These are phyloP conservation scores for Hyaloscypha variabilis DNA, from an alignment of 495 filamentous ascomycete genomes.

Conservation along the genomic window DNA sequence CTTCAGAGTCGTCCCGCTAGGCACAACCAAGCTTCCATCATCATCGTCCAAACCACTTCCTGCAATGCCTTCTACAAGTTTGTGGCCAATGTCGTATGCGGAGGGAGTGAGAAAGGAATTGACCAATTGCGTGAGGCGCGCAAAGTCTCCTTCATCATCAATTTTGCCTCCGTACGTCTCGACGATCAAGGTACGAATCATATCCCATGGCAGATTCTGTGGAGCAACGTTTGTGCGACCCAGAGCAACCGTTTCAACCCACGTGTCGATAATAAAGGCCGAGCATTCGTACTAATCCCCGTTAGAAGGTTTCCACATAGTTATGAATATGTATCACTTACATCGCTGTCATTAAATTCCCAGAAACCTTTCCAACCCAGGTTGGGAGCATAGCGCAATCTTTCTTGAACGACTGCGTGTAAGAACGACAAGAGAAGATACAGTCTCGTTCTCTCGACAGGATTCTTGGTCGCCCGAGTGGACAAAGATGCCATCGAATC, in stretches of 20 bases:
- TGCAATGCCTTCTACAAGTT: slow-evolving; percentile 70
- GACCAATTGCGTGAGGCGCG: slow-evolving; percentile 70
- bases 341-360: slow-evolving; percentile 99
- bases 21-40: slow-evolving; percentile 71
- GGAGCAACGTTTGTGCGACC: slow-evolving; percentile 91
- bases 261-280: slow-evolving; percentile 92
- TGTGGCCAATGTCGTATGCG: slow-evolving; percentile 90
- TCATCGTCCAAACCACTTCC: slow-evolving; percentile 36
- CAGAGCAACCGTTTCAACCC: slow-evolving; percentile 80
- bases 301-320: slow-evolving; percentile 36
- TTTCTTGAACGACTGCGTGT: slow-evolving; percentile 94
- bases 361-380: slow-evolving; percentile 99
- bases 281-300: slow-evolving; percentile 87
- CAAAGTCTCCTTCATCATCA: slow-evolving; percentile 87
- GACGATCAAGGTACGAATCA: slow-evolving; percentile 88
- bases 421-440: slow-evolving; percentile 93
- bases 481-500: slow-evolving; percentile 87
- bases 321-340: slow-evolving; percentile 55
- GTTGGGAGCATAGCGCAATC: slow-evolving; percentile 91
- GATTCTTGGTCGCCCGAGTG: slow-evolving; percentile 74
- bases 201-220: slow-evolving; percentile 93
- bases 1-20: slow-evolving; percentile 74
- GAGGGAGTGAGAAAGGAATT: slow-evolving; percentile 75
- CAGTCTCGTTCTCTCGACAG: slow-evolving; percentile 87
- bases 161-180: slow-evolving; percentile 99